Percentiles rank a stretch among this genome's conserved stretches.
These are phyloP conservation scores for Botrytis fragariae DNA, from an alignment of 2,329 filamentous ascomycete species.

Conservation along the genomic window DNA sequence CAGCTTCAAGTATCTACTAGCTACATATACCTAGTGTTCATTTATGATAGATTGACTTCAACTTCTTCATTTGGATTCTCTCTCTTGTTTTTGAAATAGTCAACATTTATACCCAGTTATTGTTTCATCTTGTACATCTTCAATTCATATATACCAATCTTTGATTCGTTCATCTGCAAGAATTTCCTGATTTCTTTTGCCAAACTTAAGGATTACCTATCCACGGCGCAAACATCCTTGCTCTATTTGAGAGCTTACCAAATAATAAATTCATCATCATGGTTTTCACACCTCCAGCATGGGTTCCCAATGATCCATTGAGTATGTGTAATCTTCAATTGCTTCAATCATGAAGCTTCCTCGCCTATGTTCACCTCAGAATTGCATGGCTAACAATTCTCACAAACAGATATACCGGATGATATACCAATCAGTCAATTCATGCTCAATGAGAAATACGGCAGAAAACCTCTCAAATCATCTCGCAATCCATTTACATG, in stretches of 20 bases:
- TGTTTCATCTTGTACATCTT: neutral
- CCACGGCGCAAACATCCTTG: neutral
- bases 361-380: neutral
- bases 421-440: conserved; percentile 73
- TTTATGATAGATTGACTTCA: neutral
- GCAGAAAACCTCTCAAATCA: conserved; percentile 59
- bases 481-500: conserved; percentile 74
- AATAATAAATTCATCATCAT: conserved; percentile 25
- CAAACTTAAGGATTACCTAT: neutral
- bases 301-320: conserved; percentile 58
- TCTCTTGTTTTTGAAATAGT: neutral
- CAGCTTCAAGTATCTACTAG: neutral
- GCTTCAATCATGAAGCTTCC: neutral
- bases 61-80: neutral
- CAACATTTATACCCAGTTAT: neutral
- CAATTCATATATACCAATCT: neutral
- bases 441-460: conserved; percentile 69
- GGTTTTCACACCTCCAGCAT: conserved; percentile 58
- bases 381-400: conserved; percentile 16
- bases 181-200: neutral
- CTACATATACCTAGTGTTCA: neutral
- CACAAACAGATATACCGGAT: conserved; percentile 52
- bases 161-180: neutral
- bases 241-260: neutral
- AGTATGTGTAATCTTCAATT: conserved; percentile 41